Conservation (phyloP, 345 rosid species). For the Pistacia atlantica region DNA sequence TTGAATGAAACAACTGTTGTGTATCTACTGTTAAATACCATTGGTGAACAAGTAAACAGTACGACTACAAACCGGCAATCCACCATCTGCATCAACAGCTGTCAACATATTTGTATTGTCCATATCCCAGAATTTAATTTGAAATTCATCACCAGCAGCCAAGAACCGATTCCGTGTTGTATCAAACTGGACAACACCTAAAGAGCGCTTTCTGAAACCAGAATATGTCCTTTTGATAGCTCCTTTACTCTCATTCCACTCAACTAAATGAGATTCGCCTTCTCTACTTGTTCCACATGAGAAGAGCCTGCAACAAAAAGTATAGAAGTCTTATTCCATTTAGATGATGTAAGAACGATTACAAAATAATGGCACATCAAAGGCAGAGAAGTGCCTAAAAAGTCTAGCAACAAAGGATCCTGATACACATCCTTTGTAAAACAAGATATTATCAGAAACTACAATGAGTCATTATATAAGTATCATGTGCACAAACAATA, state of each 20-base stretch:
- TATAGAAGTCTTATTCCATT: neutral
- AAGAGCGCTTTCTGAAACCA: slow-evolving; percentile 62
- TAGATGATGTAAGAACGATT: neutral
- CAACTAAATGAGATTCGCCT: slow-evolving; percentile 64
- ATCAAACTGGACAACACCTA: slow-evolving; percentile 65
- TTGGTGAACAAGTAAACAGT: neutral
- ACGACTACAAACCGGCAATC: slow-evolving; percentile 51
- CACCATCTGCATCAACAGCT: slow-evolving; percentile 61
- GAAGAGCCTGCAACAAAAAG: slow-evolving; percentile 49
- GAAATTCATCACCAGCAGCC: slow-evolving; percentile 70
- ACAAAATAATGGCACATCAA: neutral
- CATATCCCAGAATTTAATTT: slow-evolving; percentile 75
- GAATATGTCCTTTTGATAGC: slow-evolving; percentile 52
- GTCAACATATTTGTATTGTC: slow-evolving; percentile 46
- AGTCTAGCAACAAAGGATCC: neutral
- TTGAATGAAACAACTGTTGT: neutral
- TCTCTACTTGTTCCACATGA: slow-evolving; percentile 77
- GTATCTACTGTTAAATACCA: neutral
- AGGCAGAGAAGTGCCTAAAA: slow-evolving; percentile 1
- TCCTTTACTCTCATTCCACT: slow-evolving; percentile 78
- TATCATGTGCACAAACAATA: neutral
- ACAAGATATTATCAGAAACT: neutral
- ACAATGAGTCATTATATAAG: neutral
- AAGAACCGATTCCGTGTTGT: slow-evolving; percentile 64
- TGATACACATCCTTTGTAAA: neutral